Evolutionary conservation across 23 red algal species (phyloP), one percentile per base, ranked within the genome.

Genomic region (Gracilaria domingensis): DNA sequence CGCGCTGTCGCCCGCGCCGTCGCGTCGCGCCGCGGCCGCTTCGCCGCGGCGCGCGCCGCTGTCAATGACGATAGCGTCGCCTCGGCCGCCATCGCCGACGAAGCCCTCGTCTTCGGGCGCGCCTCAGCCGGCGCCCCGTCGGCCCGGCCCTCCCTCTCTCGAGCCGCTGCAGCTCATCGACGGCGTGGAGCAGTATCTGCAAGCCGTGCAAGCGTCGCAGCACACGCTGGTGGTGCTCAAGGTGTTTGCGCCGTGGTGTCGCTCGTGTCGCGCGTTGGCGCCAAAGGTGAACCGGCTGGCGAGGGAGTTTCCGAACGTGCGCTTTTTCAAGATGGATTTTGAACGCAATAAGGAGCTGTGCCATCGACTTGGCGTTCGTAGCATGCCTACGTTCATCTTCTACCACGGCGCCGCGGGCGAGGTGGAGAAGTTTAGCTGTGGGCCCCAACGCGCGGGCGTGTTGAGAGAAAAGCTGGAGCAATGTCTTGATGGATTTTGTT

Each of bases 221-320:
- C 44, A 94, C 45, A 23, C 44, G 74, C 51, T 94, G 45, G 38
- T 79, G 20, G 91, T 94, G 42, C 35, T 94, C 72, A 86, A 87
- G 73, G 26, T 94, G 30, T 87, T 71, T 18, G 82, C 91, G 62
- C 91, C 91, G 34, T 94, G 91, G 91, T 94, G 91, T 65, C 82
- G 83, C 16, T 80, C 71, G 12, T 94, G 91, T 37, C 49, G 59
- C 8, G 91, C 82, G 29, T 38, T 94, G 30, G 59, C 48, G 29
- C 91, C 91, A 14, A 88, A 88, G n/a, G 70, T 94, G 0, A 25
- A 20, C 1, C 81, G 91, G 4, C 64, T 87, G 23, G 91, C 91
- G 16, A 82, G 83, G 51, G 91, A 87, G 73, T 94, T 87, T 37
- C 24, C 44, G 26, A n/a, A 69, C 12, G 75, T 94, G 18, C 48